Base-by-base conservation (phyloP, 306 rosid species). In the Cotoneaster glaucophyllus region DNA sequence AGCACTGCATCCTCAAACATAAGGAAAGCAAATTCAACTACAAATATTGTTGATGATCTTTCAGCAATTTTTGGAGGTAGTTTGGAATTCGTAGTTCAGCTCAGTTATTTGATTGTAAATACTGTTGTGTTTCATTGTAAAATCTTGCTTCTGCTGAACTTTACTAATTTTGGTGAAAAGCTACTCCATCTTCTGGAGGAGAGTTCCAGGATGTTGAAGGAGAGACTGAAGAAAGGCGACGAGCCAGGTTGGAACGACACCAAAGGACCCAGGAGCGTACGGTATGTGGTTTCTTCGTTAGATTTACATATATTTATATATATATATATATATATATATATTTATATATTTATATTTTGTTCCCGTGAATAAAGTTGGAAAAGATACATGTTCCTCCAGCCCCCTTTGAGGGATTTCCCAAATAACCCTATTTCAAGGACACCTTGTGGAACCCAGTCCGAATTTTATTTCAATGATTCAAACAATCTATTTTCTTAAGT, bases 211-310 rank as follows among this genome's bases (percentile, higher is more conserved):
- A 89, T 19, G 85, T 89, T 84, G 97, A 90, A 78, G 99, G 99
- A 84, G 99, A 96, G 84, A 89, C 34, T 88, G 98, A 92, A 80
- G 99, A 96, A 67, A 90, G 98, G 80, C 89, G 93, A 80, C 88
- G 88, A 86, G 98, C 98, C 32, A 89, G 98, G 81, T 74, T 96
- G 80, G 99, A 96, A 79, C 97, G 99, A 75, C 93, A 96, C 65
- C 96, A 90, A 77, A 88, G 98, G 86, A 32, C 97, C 77, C 85
- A 85, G 48, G 90, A 93, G 83, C 97, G 99, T 61, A 91, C 88
- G 85, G 99, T 96, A 89, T 87, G 90, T 78, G 75, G 69, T 71
- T 10, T 53, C 63, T 24, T 26, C 22, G 39, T 17, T 74, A 29
- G 61, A 32, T 74, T 65, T 81, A 25, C 52, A 64, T 15, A 34